These are phyloP conservation scores for Phytophthora brassicae DNA, from an alignment of 352 stramenopile species.

Conservation along the genomic window DNA sequence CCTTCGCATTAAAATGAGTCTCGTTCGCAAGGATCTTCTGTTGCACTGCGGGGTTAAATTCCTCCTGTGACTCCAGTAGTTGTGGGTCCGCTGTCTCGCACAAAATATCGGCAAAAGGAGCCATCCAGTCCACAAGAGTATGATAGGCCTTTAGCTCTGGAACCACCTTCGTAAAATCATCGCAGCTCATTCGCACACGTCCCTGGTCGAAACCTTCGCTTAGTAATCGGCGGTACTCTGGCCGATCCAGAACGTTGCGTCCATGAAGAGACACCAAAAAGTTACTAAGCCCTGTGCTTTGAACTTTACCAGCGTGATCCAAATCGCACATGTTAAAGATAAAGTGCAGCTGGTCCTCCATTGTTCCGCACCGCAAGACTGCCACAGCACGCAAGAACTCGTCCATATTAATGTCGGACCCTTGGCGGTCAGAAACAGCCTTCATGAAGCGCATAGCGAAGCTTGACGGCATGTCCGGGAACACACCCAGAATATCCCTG, in stretches of 20 bases:
- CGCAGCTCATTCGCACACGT: constrained; percentile 66
- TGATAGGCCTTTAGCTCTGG: constrained; percentile 49
- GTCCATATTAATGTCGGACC: constrained; percentile 88
- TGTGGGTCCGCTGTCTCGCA: constrained; percentile 80
- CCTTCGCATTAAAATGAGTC: constrained; percentile 77
- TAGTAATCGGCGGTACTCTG: constrained; percentile 72
- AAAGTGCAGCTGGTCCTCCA: constrained; percentile 79
- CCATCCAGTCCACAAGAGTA: constrained; percentile 84
- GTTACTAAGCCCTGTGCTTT: constrained; percentile 85
- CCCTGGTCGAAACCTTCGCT: constrained; percentile 85
- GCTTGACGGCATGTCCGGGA: constrained; percentile 87
- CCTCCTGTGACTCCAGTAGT: constrained; percentile 83
- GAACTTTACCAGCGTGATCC: constrained; percentile 83
- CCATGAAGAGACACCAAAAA: constrained; percentile 84
- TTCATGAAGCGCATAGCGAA: constrained; percentile 91
- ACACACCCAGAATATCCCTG: constrained; percentile 86
- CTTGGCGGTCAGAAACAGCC: constrained; percentile 79
- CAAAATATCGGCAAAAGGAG: constrained; percentile 81
- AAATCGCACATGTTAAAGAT: constrained; percentile 90
- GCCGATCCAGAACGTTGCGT: constrained; percentile 69
- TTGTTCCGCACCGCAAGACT: constrained; percentile 69
- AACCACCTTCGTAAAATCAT: constrained; percentile 74
- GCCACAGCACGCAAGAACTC: constrained; percentile 83
- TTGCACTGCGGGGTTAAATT: constrained; percentile 88
- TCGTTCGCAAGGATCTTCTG: constrained; percentile 87